Conservation (phyloP, 2,329 filamentous ascomycete species). For the Arthrinium phaeospermum region DNA sequence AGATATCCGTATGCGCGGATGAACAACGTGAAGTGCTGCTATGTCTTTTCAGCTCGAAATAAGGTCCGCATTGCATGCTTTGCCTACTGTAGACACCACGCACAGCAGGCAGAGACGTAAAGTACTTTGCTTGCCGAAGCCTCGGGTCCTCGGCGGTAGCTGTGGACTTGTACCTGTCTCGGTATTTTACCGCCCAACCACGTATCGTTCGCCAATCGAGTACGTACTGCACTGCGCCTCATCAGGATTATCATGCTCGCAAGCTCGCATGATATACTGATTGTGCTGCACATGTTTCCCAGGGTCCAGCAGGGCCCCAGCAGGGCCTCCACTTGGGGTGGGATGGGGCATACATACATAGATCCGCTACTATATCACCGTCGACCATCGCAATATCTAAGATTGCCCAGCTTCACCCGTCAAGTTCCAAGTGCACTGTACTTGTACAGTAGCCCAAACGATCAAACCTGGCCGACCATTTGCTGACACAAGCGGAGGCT, state of each 20-base stretch:
- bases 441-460: neutral
- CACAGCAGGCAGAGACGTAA: neutral
- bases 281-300: neutral
- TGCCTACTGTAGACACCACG: too few relatives aligned
- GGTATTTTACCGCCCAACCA: neutral
- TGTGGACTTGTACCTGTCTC: neutral
- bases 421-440: neutral
- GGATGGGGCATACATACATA: neutral
- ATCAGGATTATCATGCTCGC: too few relatives aligned
- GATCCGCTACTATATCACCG: neutral
- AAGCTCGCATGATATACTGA: too few relatives aligned
- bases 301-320: neutral
- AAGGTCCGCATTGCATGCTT: neutral
- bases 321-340: neutral
- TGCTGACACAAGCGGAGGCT: neutral
- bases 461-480: neutral
- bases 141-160: neutral
- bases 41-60: neutral
- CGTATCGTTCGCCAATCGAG: neutral
- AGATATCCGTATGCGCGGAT: neutral
- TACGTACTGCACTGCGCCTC: too few relatives aligned
- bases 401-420: neutral
- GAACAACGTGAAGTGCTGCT: too few relatives aligned
- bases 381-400: neutral
- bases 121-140: neutral